Evolutionary conservation across 129 eudicot genomes (phyloP).

Genomic region (Kitagawia praeruptora): DNA sequence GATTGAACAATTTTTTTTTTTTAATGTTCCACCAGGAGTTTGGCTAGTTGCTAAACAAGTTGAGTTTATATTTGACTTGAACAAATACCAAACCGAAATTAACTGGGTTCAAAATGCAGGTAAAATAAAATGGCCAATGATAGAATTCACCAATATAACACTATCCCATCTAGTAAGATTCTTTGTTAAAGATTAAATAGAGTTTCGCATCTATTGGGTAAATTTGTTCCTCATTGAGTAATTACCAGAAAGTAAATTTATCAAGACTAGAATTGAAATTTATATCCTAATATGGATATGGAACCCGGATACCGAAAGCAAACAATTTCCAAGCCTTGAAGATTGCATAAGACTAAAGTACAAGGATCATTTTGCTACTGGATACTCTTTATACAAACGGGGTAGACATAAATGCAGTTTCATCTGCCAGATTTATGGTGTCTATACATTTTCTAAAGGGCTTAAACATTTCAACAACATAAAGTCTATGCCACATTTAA

Average conservation of each 20-base stretch:
- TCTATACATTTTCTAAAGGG: not conserved
- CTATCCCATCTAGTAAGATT: no score
- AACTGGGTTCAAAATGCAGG: not conserved
- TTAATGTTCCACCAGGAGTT: not conserved
- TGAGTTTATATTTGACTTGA: no score
- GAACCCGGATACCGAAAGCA: not conserved
- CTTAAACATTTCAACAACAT: not conserved
- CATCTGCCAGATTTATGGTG: not conserved
- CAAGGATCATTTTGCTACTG: slow-evolving; percentile 1
- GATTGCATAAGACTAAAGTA: not conserved
- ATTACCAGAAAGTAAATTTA: no score
- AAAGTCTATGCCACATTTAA: not conserved
- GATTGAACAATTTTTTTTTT: no score
- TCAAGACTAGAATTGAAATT: no score
- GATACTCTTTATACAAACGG: not conserved
- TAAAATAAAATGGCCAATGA: not conserved
- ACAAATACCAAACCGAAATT: not conserved
- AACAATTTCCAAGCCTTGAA: not conserved
- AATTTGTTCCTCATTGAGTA: not conserved
- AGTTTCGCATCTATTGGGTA: not conserved
- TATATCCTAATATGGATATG: not conserved
- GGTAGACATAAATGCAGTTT: not conserved
- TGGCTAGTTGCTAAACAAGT: not conserved
- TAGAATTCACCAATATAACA: no score
- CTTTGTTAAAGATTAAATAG: not conserved